Evolutionary conservation across 108 stramenopile species (phyloP).

Genomic region (Cyclostephanos tholiformis): DNA sequence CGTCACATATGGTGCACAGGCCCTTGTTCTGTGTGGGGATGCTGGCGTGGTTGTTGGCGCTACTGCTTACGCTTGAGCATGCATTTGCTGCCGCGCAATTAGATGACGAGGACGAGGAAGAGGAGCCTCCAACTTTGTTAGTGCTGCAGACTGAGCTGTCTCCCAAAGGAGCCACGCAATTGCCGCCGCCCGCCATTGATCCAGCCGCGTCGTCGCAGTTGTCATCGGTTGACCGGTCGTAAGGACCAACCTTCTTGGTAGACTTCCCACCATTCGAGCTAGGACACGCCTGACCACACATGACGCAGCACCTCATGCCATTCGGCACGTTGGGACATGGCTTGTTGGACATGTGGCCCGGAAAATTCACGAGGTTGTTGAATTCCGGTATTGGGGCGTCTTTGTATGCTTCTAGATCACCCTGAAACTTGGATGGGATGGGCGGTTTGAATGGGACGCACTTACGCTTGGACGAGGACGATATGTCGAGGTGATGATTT

Average conservation of each 20-base stretch:
- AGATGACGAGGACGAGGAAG: constrained; percentile 6
- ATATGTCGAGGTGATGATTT: constrained; percentile 55
- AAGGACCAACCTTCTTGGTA: constrained; percentile 35
- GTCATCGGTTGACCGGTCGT: neutral
- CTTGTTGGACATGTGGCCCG: constrained; percentile 88
- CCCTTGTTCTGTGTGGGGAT: constrained; percentile 94
- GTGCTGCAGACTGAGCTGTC: constrained; percentile 7
- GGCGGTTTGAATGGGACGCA: constrained; percentile 81
- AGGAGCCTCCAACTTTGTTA: neutral
- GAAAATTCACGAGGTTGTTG: constrained; percentile 85
- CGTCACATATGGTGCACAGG: constrained; percentile 86
- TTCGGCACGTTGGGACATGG: constrained; percentile 77
- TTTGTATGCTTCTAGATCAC: constrained; percentile 82
- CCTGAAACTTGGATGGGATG: constrained; percentile 87
- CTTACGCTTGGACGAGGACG: constrained; percentile 75
- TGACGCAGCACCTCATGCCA: constrained; percentile 88
- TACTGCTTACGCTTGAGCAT: constrained; percentile 10
- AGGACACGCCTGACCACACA: constrained; percentile 88
- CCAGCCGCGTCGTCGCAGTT: constrained; percentile 6
- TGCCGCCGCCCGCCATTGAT: constrained; percentile 21
- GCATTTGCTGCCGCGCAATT: constrained; percentile 33
- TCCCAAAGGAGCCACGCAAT: constrained; percentile 34
- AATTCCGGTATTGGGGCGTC: constrained; percentile 80
- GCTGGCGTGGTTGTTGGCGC: constrained; percentile 46
- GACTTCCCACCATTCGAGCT: constrained; percentile 63